Conservation (phyloP, 2,329 filamentous ascomycete species). For the Clonostachys rosea region DNA sequence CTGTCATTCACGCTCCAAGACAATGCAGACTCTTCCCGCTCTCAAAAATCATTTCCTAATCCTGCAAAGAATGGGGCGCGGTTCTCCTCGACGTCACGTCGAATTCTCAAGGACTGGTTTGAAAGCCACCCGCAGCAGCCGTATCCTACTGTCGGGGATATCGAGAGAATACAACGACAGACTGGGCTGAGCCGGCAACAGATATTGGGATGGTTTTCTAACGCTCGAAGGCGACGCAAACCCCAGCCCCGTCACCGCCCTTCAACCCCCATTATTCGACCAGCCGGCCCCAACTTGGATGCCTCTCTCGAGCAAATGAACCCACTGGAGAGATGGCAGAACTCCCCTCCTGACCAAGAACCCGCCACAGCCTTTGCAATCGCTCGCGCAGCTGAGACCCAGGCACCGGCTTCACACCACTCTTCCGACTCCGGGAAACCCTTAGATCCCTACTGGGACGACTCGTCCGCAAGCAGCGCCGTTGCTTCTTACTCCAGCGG, state of each 20-base stretch:
- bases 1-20: too few species aligned
- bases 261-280: conserved; percentile 38
- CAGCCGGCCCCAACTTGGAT: not conserved
- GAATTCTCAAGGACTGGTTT: conserved; percentile 9
- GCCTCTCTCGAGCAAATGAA: conserved; percentile 4
- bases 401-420: too few species aligned
- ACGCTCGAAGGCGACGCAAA: conserved; percentile 60
- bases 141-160: conserved; percentile 81
- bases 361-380: conserved; percentile 13
- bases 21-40: too few species aligned
- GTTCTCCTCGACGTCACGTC: too few species aligned
- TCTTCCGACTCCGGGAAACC: too few species aligned
- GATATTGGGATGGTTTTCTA: conserved; percentile 83
- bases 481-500: conserved; percentile 8
- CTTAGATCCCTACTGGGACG: not conserved
- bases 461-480: conserved; percentile 11
- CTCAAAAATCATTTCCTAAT: too few species aligned
- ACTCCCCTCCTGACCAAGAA: conserved; percentile 17
- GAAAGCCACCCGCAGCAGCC: conserved; percentile 50
- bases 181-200: conserved; percentile 74
- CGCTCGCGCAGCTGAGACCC: conserved; percentile 10
- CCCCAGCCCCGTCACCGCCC: conserved; percentile 49
- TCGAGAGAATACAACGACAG: conserved; percentile 61
- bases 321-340: conserved; percentile 15
- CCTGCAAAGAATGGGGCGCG: too few species aligned